Base-by-base conservation (phyloP, 2,329 filamentous ascomycete species). In the Acrodontium crateriforme region DNA sequence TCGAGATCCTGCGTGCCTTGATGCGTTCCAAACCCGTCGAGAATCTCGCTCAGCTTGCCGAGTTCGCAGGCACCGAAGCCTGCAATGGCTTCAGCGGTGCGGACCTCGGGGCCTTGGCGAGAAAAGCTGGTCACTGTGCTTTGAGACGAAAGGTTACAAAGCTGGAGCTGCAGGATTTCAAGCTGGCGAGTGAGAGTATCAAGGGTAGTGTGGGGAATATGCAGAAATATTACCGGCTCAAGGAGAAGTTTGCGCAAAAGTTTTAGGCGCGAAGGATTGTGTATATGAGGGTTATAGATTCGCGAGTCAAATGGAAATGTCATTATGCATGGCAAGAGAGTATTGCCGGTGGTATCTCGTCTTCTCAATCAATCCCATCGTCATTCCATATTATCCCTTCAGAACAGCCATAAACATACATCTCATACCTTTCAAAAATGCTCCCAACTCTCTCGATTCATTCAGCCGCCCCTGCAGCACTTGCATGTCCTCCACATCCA, bases 371-470 rank as follows among this genome's bases (percentile, higher is more conserved):
- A n/a, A n/a, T n/a, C n/a, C n/a, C n/a, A n/a, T n/a, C n/a, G n/a
- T n/a, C n/a, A n/a, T n/a, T n/a, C n/a, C n/a, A n/a, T n/a, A 5
- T 16, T 16, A 32, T 14, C 12, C 26, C 21, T 29, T 37, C 52
- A 71, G 51, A 6, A 57, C 60, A 29, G 68, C 65, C 3, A 66
- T 58, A 57, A 89, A 87, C 32, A 87, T 49, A 53, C 78, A 74
- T 41, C 81, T 65, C 79, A 91, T 89, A 3, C 76, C 78, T 60
- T 87, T 89, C 33, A 89, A 56, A 49, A 89, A 65, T 21, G 67
- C 61, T 4, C 69, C 70, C 46, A 91, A 50, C 50, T 85, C 78
- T 42, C 79, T 66, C 26, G 67, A 71, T 62, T 94, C 84, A 47
- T 92, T 92, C 32, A 94, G 65, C 47, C 67, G 66, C 39, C 91